Conservation (phyloP, 345 rosid species). For the Limnanthes douglasii region DNA sequence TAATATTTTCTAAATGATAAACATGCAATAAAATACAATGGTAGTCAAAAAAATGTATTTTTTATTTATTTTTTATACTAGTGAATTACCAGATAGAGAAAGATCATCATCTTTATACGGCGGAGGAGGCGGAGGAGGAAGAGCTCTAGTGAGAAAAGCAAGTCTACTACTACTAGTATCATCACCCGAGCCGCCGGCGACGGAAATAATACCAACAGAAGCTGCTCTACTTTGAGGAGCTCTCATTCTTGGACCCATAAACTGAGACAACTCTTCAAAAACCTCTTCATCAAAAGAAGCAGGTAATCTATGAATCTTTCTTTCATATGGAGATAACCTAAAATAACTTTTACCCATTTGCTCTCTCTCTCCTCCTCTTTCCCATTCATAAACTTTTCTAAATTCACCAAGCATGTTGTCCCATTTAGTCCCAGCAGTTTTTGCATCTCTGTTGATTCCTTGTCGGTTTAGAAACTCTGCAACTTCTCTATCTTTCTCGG, state of each 20-base stretch:
- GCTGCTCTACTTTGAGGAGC: slow-evolving; percentile 27
- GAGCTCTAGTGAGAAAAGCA: slow-evolving; percentile 5
- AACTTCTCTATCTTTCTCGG: slow-evolving; percentile 92
- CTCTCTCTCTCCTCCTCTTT: slow-evolving; percentile 59
- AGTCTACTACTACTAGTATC: slow-evolving; percentile 9
- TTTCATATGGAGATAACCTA: slow-evolving; percentile 87
- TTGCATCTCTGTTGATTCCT: slow-evolving; percentile 74
- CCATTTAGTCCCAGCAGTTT: slow-evolving; percentile 98
- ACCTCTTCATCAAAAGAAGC: slow-evolving; percentile 98
- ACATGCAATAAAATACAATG: background rate
- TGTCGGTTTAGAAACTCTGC: slow-evolving; percentile 73
- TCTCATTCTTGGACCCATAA: slow-evolving; percentile 81
- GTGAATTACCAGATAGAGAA: slow-evolving; percentile 25
- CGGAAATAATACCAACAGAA: too few species aligned
- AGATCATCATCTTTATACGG: slow-evolving; percentile 43
- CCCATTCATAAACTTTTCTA: slow-evolving; percentile 93
- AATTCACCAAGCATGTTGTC: slow-evolving; percentile 99
- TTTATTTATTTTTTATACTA: too few species aligned
- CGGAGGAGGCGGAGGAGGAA: slow-evolving; percentile 45
- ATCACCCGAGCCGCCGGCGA: slow-evolving; percentile 17
- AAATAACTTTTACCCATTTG: slow-evolving; percentile 85
- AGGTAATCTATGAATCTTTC: slow-evolving; percentile 69
- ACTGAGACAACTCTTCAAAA: slow-evolving; percentile 77
- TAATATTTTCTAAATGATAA: too few species aligned
- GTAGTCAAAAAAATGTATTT: background rate